Evolutionary conservation across 169 alveolate genomes (phyloP).

Genomic region (Plasmodium sp.): DNA sequence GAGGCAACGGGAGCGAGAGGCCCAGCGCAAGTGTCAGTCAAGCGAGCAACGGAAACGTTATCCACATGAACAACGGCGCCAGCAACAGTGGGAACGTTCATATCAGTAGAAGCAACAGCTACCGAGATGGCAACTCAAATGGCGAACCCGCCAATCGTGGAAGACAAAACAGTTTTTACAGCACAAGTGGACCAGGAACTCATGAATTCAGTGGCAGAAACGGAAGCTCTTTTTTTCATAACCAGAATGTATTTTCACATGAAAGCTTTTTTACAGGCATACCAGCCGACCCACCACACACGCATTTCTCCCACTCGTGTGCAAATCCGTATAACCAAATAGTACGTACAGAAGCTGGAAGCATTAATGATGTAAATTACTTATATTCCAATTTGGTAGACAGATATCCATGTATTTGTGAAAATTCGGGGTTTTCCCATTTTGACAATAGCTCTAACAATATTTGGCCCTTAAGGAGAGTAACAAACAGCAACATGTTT

Average conservation of each 20-base stretch:
- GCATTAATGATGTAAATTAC: constrained; percentile 21
- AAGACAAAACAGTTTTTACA: constrained; percentile 7
- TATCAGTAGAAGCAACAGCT: background rate
- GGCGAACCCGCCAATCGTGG: background rate
- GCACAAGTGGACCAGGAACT: background rate
- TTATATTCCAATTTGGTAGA: constrained; percentile 19
- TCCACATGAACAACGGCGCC: background rate
- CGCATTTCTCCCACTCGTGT: background rate
- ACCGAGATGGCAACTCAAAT: background rate
- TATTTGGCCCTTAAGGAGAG: constrained; percentile 59
- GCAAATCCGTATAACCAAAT: background rate
- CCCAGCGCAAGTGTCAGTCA: background rate
- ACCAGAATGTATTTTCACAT: background rate
- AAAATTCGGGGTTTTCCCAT: constrained; percentile 40
- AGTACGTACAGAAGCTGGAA: background rate
- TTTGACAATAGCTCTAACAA: constrained; percentile 42
- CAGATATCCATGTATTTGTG: constrained; percentile 42
- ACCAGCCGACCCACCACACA: background rate
- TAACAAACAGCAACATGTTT: background rate
- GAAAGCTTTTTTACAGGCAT: background rate
- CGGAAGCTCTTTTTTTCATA: background rate
- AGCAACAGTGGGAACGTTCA: background rate
- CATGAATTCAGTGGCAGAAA: background rate
- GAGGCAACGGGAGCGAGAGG: background rate
- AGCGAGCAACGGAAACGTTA: background rate